phyloP scores from a whole-genome alignment of 345 rosid genomes.

The Populus euphratica region DNA sequence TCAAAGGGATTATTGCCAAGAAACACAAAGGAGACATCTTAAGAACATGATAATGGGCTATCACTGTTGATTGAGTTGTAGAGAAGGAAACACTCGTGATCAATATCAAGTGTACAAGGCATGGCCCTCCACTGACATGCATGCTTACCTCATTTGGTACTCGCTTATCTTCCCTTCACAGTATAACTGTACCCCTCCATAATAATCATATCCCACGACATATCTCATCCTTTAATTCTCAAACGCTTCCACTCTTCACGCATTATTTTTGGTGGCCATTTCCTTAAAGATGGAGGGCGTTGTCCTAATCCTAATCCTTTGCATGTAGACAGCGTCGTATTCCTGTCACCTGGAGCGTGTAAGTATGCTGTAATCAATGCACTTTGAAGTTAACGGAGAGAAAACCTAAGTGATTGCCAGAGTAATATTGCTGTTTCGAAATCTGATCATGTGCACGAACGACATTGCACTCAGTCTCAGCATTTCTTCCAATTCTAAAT shows the following conservation, averaged over 20 bases:
- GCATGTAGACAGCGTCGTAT: not conserved
- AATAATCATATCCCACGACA: not conserved
- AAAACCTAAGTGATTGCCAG: too few relatives aligned
- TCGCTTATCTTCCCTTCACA: not conserved
- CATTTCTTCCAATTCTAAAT: too few relatives aligned
- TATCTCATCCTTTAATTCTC: not conserved
- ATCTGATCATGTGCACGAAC: not conserved
- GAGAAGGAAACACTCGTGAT: slow-evolving; percentile 20
- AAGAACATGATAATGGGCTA: not conserved
- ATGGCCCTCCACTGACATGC: slow-evolving; percentile 23
- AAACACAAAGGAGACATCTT: not conserved
- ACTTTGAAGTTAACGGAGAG: too few relatives aligned
- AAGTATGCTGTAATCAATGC: not conserved
- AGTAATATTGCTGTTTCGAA: too few relatives aligned
- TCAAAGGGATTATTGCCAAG: not conserved
- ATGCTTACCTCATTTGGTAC: slow-evolving; percentile 9
- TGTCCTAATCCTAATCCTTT: not conserved
- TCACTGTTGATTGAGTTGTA: not conserved
- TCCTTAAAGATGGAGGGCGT: not conserved
- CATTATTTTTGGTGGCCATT: not conserved
- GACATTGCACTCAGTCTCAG: not conserved
- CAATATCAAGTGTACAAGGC: slow-evolving; percentile 17
- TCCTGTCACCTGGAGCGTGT: not conserved
- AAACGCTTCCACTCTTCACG: not conserved
- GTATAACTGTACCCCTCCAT: not conserved